Conservation (phyloP, 331 rosid species). For the Phaseolus coccineus region DNA sequence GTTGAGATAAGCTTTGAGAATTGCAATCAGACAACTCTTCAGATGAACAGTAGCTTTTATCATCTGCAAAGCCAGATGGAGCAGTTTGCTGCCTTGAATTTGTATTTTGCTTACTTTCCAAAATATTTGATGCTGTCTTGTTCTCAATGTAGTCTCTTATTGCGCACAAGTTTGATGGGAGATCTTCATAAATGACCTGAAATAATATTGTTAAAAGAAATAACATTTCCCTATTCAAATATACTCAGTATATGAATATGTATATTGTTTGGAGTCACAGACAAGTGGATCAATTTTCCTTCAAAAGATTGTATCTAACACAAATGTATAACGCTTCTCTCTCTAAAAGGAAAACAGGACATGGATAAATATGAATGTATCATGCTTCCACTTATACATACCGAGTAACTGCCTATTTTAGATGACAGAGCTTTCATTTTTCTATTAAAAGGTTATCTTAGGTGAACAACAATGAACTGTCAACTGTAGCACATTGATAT, state of each 20-base stretch:
- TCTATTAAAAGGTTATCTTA: not conserved
- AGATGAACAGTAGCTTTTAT: slow-evolving; percentile 45
- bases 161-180: slow-evolving; percentile 94
- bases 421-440: slow-evolving; percentile 12
- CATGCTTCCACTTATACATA: slow-evolving; percentile 28
- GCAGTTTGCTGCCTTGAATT: slow-evolving; percentile 48
- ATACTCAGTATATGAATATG: not conserved
- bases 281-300: slow-evolving; percentile 3
- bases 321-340: not conserved
- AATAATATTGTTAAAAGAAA: slow-evolving; percentile 13
- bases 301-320: slow-evolving; percentile 29
- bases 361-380: not conserved
- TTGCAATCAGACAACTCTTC: slow-evolving; percentile 46
- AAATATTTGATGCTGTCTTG: slow-evolving; percentile 46
- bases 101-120: slow-evolving; percentile 49
- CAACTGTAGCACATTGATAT: too few species aligned
- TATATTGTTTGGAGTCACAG: not conserved
- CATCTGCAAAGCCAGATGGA: slow-evolving; percentile 47
- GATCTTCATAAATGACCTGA: slow-evolving; percentile 97
- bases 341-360: not conserved
- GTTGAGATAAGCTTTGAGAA: slow-evolving; percentile 54
- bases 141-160: slow-evolving; percentile 84
- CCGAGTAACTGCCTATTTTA: not conserved
- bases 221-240: slow-evolving; percentile 34
- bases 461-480: too few species aligned